phyloP scores from a whole-genome alignment of 208 protist genomes.

The Acanthamoeba sp. region DNA sequence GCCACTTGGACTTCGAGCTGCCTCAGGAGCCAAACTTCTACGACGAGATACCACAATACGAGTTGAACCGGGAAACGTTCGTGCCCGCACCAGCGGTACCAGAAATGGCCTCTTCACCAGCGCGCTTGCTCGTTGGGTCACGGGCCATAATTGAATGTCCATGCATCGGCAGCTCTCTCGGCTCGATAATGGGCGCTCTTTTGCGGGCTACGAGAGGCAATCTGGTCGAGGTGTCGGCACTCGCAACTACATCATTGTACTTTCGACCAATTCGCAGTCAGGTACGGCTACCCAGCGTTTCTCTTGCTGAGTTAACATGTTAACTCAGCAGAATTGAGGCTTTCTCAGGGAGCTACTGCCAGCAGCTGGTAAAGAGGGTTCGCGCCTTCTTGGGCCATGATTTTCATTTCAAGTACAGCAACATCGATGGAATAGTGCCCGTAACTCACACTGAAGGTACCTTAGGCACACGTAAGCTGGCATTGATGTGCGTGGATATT shows the following conservation, averaged over 20 bases:
- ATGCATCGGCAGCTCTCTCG: background rate
- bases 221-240: slow-evolving; percentile 76
- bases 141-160: background rate
- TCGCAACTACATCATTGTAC: slow-evolving; percentile 78
- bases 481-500: background rate
- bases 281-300: background rate
- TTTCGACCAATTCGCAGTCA: slow-evolving; percentile 63
- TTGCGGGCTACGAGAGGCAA: slow-evolving; percentile 49
- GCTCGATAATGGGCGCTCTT: slow-evolving; percentile 4
- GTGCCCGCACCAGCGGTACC: background rate
- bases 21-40: slow-evolving; percentile 76
- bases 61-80: background rate
- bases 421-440: too few relatives aligned
- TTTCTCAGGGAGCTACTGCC: background rate
- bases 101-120: background rate
- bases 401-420: too few relatives aligned
- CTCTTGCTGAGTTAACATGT: background rate
- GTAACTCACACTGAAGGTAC: slow-evolving; percentile 77
- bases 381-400: too few relatives aligned
- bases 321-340: background rate
- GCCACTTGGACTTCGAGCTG: slow-evolving; percentile 71
- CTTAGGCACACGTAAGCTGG: background rate
- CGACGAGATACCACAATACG: slow-evolving; percentile 41
- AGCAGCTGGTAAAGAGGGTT: too few relatives aligned
- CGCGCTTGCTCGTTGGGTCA: background rate